Percentiles rank a stretch among this genome's conserved stretches.
Evolutionary conservation across 257 asterid species (phyloP).

Genomic region (Plectranthus barbatus): DNA sequence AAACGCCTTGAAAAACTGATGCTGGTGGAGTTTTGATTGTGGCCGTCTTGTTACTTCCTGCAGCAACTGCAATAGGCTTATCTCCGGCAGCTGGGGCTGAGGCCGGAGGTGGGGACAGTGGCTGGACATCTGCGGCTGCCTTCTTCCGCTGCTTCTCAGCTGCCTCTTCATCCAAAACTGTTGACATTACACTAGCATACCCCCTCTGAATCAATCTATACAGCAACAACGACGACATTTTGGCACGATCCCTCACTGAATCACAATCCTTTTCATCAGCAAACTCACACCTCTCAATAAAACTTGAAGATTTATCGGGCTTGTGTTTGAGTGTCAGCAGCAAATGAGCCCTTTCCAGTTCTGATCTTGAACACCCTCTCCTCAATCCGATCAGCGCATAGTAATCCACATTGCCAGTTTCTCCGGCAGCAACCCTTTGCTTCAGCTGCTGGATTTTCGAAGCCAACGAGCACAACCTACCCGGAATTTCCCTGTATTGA

Average conservation of each 20-base stretch:
- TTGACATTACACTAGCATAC: constrained; percentile 44
- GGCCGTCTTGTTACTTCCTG: constrained; percentile 10
- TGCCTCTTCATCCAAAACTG: constrained; percentile 64
- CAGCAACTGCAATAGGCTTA: constrained; percentile 4
- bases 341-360: constrained; percentile 79
- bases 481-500: constrained; percentile 86
- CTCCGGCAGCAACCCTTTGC: constrained; percentile 79
- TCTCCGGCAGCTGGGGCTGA: not conserved
- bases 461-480: constrained; percentile 68
- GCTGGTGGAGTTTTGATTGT: constrained; percentile 27
- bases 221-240: constrained; percentile 62
- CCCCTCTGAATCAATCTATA: constrained; percentile 95
- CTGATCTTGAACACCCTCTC: constrained; percentile 78
- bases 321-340: constrained; percentile 69
- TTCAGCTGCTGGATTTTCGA: constrained; percentile 72
- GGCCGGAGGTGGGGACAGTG: constrained; percentile 11
- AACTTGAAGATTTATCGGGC: constrained; percentile 71
- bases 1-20: constrained; percentile 69
- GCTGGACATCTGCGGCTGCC: constrained; percentile 36
- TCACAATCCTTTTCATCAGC: constrained; percentile 67
- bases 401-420: constrained; percentile 72
- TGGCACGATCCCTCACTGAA: constrained; percentile 68
- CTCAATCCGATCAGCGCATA: constrained; percentile 72
- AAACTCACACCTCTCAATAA: constrained; percentile 77
- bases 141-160: constrained; percentile 62